A percentile compares a stretch with the other conserved stretches of the same genome.
Conservation (phyloP, 805 yeast genomes). For the Yamadazyma kitorensis region DNA sequence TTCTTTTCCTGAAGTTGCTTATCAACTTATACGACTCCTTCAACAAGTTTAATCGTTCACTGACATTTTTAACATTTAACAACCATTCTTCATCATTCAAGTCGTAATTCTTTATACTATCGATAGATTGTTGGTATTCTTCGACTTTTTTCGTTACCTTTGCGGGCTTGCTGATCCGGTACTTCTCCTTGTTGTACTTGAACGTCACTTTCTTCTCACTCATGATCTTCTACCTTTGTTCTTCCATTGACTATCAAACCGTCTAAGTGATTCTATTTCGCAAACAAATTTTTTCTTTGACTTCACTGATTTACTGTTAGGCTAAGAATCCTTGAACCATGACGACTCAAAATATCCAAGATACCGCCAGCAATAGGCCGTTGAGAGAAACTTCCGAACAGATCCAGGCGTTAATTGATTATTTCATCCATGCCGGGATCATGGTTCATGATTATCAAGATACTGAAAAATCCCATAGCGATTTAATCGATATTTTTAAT, state of each 20-base stretch:
- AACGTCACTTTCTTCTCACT: conserved; percentile 5
- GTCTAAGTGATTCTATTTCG: too few relatives aligned
- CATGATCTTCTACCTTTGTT: too few relatives aligned
- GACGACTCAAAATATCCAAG: conserved; percentile 29
- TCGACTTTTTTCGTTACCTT: conserved; percentile 5
- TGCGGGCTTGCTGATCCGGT: neutral
- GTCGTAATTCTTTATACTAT: conserved; percentile 6
- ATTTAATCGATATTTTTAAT: conserved; percentile 40
- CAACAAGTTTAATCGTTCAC: conserved; percentile 25
- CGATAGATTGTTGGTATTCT: conserved; percentile 6
- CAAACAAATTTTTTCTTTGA: too few relatives aligned
- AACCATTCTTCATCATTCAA: conserved; percentile 19
- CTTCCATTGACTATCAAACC: too few relatives aligned
- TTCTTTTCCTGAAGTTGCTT: conserved; percentile 18
- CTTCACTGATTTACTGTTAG: neutral
- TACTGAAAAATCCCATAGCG: conserved; percentile 69
- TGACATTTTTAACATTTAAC: conserved; percentile 19
- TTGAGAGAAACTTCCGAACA: conserved; percentile 28
- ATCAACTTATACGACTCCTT: conserved; percentile 26
- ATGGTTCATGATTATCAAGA: conserved; percentile 93
- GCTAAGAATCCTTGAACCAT: conserved; percentile 11
- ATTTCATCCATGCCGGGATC: conserved; percentile 85
- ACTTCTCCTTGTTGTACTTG: conserved; percentile 7
- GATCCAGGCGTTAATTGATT: conserved; percentile 48
- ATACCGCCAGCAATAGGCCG: conserved; percentile 24